Conservation (phyloP, 2,329 filamentous ascomycete genomes). For the Aspergillus sp. region DNA sequence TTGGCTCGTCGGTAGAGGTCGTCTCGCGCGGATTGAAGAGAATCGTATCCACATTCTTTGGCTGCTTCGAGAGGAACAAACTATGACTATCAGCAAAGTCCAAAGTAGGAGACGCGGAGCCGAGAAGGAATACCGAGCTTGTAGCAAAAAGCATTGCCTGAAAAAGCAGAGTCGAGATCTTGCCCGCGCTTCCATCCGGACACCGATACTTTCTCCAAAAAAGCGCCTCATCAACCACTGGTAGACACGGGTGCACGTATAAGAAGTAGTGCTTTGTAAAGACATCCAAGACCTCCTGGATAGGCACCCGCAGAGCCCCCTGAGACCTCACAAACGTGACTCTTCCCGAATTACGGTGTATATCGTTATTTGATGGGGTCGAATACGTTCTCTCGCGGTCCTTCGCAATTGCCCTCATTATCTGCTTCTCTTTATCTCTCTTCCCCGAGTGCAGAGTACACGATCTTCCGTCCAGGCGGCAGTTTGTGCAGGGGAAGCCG, state of each 20-base stretch:
- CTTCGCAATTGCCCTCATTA: constrained; percentile 6
- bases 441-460: constrained; percentile 18
- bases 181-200: constrained; percentile 10
- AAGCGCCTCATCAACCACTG: constrained; percentile 18
- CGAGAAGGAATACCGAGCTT: constrained; percentile 5
- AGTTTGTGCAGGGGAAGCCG: constrained; percentile 24
- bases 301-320: constrained; percentile 12
- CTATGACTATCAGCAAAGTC: neutral
- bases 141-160: constrained; percentile 23
- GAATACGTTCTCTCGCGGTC: constrained; percentile 1
- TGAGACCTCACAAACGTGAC: constrained; percentile 16
- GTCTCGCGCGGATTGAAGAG: constrained; percentile 17
- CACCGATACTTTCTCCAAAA: constrained; percentile 22
- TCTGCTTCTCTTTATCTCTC: constrained; percentile 16
- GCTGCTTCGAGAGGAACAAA: constrained; percentile 19
- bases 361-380: neutral
- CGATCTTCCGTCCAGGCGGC: constrained; percentile 19
- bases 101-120: neutral
- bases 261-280: constrained; percentile 23
- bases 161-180: constrained; percentile 20
- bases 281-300: constrained; percentile 14
- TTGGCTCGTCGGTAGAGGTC: constrained; percentile 22
- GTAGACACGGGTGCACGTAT: constrained; percentile 22
- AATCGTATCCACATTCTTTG: constrained; percentile 21
- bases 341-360: neutral